phyloP scores from a whole-genome alignment of 2,329 filamentous ascomycete species.

The Metarhizium album region DNA sequence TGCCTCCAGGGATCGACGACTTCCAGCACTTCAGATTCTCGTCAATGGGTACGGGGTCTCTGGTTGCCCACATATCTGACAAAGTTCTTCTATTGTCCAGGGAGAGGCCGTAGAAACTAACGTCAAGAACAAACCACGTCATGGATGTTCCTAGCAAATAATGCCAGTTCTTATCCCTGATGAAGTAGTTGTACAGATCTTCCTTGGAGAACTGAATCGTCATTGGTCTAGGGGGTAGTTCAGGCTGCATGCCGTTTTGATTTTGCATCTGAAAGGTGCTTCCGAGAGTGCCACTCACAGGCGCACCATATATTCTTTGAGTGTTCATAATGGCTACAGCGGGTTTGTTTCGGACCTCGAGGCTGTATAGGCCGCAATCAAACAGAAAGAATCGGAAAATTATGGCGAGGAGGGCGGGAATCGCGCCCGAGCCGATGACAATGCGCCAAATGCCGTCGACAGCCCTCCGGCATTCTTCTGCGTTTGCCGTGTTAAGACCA shows the following conservation, averaged over 20 bases:
- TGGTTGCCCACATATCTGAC: conserved; percentile 28
- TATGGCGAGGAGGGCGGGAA: conserved; percentile 53
- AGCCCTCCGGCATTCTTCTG: conserved; percentile 32
- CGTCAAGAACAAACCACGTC: conserved; percentile 43
- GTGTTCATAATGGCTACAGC: conserved; percentile 48
- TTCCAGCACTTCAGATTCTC: conserved; percentile 35
- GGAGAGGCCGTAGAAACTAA: conserved; percentile 43
- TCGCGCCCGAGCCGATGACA: conserved; percentile 53
- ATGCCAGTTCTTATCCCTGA: conserved; percentile 27
- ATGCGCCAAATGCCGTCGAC: conserved; percentile 57
- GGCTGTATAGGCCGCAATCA: conserved; percentile 53
- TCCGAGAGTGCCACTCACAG: conserved; percentile 8
- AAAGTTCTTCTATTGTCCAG: conserved; percentile 31
- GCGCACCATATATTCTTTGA: conserved; percentile 44
- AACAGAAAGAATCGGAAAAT: conserved; percentile 57
- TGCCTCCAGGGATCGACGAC: conserved; percentile 30
- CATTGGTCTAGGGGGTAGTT: conserved; percentile 25
- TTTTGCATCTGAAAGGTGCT: conserved; percentile 14
- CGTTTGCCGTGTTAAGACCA: conserved; percentile 33
- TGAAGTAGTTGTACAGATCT: conserved; percentile 40
- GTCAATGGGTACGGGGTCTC: conserved; percentile 21
- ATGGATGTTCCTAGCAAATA: conserved; percentile 31
- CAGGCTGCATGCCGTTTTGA: conserved; percentile 16
- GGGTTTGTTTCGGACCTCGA: conserved; percentile 54
- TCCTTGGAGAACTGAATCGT: conserved; percentile 37